Base-by-base conservation (phyloP, 257 asterid genomes). In the Solanum appendiculatum region DNA sequence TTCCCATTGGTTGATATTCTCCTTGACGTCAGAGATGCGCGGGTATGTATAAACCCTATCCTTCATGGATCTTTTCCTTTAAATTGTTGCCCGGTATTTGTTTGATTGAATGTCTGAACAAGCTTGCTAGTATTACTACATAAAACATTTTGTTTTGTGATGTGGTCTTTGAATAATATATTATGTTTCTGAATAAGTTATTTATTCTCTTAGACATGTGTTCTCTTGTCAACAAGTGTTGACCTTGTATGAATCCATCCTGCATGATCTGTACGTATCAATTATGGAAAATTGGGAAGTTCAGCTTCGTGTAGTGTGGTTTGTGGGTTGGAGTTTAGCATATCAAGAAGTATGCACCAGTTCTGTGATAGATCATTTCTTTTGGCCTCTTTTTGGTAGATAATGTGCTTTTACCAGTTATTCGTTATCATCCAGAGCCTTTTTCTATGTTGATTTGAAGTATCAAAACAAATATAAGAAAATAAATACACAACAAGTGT, bases 1-100 rank as follows among this genome's bases (percentile, higher is more conserved):
- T 82, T 94, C 80, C 97, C 98, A 21, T 86, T 94, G 39, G 97
- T 94, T 46, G 98, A 96, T 89, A 90, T 95, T 31, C 89, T n/a
- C n/a, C n/a, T n/a, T n/a, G n/a, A n/a, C n/a, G n/a, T n/a, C n/a
- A n/a, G n/a, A n/a, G n/a, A n/a, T n/a, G n/a, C n/a, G n/a, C n/a
- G n/a, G n/a, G n/a, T n/a, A n/a, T n/a, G n/a, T n/a, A n/a, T n/a
- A n/a, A n/a, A n/a, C n/a, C n/a, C n/a, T n/a, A n/a, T n/a, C n/a
- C n/a, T n/a, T n/a, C n/a, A n/a, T n/a, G n/a, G n/a, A n/a, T n/a
- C n/a, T n/a, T n/a, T n/a, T n/a, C n/a, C n/a, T n/a, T n/a, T n/a
- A n/a, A n/a, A n/a, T n/a, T 73, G 4, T 8, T 70, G 84, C 48
- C 23, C n/a, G 40, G 10, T 46, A 42, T 23, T 5, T 89, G 90